phyloP scores from a whole-genome alignment of 2,329 filamentous ascomycete genomes.

The Aureobasidium sp. region DNA sequence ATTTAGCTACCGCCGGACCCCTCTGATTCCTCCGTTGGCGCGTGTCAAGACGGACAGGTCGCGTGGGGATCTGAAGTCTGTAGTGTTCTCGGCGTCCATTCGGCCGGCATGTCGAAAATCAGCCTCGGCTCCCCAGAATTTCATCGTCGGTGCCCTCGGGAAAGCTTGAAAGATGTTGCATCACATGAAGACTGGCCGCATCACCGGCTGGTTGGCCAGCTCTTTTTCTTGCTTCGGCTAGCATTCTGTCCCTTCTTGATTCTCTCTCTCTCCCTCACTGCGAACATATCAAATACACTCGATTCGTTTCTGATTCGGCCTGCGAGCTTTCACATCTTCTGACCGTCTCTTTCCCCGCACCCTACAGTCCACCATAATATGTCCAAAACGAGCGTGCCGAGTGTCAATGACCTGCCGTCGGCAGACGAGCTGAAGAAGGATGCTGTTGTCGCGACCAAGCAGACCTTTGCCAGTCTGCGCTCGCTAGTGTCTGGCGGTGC shows the following conservation, averaged over 20 bases:
- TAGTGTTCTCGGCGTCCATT: constrained; percentile 6
- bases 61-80: not conserved
- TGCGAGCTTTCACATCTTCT: not conserved
- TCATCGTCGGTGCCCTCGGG: not conserved
- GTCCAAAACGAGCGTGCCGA: constrained; percentile 13
- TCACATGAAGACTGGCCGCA: constrained; percentile 7
- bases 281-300: no score
- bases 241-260: not conserved
- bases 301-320: no score
- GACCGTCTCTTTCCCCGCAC: not conserved
- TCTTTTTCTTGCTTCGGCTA: not conserved
- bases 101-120: not conserved
- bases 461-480: constrained; percentile 59
- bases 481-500: constrained; percentile 86
- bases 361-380: not conserved
- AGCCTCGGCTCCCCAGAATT: constrained; percentile 11
- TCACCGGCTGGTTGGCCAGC: not conserved
- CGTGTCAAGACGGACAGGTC: not conserved
- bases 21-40: not conserved
- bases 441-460: constrained; percentile 45
- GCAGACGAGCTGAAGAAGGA: constrained; percentile 46
- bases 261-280: not conserved
- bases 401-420: constrained; percentile 25
- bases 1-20: no score
- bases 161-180: constrained; percentile 9